A percentile compares a stretch with the other conserved stretches of the same genome.
These are phyloP conservation scores for Tilletia caries DNA, from an alignment of 1,284 basidiomycete species.

Conservation along the genomic window DNA sequence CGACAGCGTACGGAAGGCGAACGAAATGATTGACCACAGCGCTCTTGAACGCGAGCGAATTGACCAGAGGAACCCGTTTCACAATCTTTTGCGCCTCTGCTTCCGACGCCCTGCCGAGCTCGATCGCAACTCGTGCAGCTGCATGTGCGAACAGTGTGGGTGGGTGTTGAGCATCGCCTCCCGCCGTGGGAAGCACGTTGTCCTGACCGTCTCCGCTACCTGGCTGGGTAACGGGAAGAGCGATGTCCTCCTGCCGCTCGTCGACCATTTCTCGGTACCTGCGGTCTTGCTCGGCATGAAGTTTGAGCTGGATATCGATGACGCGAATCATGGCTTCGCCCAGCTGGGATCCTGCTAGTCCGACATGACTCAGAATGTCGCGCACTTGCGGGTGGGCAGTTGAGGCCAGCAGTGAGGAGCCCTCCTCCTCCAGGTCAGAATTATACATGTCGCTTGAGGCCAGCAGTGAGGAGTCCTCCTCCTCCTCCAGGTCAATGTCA, in stretches of 20 bases:
- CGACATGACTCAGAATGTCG: neutral
- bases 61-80: neutral
- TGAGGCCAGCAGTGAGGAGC: slow-evolving; percentile 8
- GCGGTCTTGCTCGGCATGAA: slow-evolving; percentile 2
- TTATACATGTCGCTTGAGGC: too few species aligned
- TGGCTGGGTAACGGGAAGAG: neutral
- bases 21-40: neutral
- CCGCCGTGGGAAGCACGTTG: neutral
- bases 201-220: neutral
- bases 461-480: neutral
- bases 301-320: slow-evolving; percentile 7
- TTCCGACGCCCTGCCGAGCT: slow-evolving; percentile 8
- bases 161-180: neutral
- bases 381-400: slow-evolving; percentile 10
- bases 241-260: neutral
- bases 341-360: neutral
- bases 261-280: neutral
- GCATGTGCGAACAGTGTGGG: slow-evolving; percentile 14
- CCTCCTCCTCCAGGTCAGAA: too few species aligned
- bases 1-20: slow-evolving; percentile 6
- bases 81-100: neutral
- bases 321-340: slow-evolving; percentile 11
- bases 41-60: neutral
- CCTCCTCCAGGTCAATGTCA: neutral
- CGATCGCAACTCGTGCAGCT: slow-evolving; percentile 9